A percentile compares a stretch with the other conserved stretches of the same genome.
Conservation (phyloP, 2,329 filamentous ascomycete species). For the Hymenoscyphus repandus region DNA sequence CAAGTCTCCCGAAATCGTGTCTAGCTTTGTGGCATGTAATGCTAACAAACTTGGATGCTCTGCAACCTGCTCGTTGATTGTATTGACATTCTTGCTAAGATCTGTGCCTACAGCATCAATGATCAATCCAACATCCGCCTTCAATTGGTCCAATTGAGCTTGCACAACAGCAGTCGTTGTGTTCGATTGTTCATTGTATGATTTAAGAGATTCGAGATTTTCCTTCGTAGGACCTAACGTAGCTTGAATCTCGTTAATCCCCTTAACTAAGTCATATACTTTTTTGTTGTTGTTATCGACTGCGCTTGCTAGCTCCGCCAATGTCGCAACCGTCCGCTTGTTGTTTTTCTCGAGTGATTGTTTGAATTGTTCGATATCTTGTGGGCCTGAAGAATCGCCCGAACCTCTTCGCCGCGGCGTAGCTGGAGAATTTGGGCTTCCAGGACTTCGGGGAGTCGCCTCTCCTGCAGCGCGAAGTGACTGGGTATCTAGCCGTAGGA, state of each 20-base stretch:
- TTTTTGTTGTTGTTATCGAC: conserved; percentile 23
- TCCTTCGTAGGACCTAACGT: conserved; percentile 17
- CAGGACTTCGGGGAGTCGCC: not conserved
- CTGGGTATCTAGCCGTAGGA: conserved; percentile 21
- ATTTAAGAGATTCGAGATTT: conserved; percentile 17
- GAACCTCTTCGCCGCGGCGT: conserved; percentile 2
- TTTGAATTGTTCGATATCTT: conserved; percentile 17
- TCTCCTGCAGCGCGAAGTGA: conserved; percentile 9
- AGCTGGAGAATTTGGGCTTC: conserved; percentile 6
- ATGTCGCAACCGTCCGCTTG: conserved; percentile 17
- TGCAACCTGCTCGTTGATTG: conserved; percentile 17
- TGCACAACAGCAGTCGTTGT: conserved; percentile 25
- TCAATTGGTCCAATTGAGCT: conserved; percentile 29
- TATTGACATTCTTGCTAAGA: conserved; percentile 21
- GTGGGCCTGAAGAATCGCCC: conserved; percentile 5
- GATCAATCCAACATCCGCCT: conserved; percentile 24
- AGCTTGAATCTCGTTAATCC: conserved; percentile 18
- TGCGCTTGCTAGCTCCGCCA: conserved; percentile 23
- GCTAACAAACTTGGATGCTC: conserved; percentile 16
- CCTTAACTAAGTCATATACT: conserved; percentile 18
- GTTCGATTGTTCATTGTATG: conserved; percentile 21
- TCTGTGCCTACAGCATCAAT: conserved; percentile 23
- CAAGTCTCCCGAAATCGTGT: conserved; percentile 23
- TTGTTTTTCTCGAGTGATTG: conserved; percentile 19
- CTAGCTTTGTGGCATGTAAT: conserved; percentile 22